Evolutionary conservation across 129 eudicot genomes (phyloP).

Genomic region (Flaveria trinervia): DNA sequence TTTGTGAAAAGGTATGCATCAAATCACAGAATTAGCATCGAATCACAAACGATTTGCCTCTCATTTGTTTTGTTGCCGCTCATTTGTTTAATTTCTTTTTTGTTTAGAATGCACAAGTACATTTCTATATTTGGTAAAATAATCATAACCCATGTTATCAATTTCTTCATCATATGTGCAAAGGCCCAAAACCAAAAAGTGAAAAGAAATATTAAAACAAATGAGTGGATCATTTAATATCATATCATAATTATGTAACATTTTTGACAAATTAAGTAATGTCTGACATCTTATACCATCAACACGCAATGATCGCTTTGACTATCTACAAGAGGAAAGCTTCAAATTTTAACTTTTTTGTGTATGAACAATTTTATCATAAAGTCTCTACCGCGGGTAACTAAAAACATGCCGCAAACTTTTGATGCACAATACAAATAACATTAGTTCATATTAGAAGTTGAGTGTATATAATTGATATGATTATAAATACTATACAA

Average conservation of each 20-base stretch:
- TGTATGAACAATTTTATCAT: background rate
- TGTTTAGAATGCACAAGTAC: background rate
- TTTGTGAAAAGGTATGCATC: background rate
- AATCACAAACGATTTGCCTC: constrained; percentile 5
- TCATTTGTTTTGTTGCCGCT: constrained; percentile 6
- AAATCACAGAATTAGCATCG: constrained; percentile 3
- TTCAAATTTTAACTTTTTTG: background rate
- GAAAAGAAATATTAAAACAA: background rate
- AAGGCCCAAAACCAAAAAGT: background rate
- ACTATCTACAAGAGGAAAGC: background rate
- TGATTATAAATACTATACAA: background rate
- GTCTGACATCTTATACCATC: no score
- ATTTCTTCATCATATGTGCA: background rate
- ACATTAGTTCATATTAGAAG: background rate
- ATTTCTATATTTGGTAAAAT: constrained; percentile 26
- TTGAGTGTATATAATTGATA: background rate
- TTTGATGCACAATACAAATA: background rate
- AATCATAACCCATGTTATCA: background rate
- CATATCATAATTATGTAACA: background rate
- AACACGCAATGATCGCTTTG: background rate
- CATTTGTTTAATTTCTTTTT: background rate
- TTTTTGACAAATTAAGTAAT: background rate
- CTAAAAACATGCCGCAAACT: background rate
- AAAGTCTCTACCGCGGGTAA: no score
- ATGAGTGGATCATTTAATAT: background rate